Evolutionary conservation across 2,329 filamentous ascomycete species (phyloP), one percentile per base, ranked within the genome.

Genomic region (Trichoderma sp.): DNA sequence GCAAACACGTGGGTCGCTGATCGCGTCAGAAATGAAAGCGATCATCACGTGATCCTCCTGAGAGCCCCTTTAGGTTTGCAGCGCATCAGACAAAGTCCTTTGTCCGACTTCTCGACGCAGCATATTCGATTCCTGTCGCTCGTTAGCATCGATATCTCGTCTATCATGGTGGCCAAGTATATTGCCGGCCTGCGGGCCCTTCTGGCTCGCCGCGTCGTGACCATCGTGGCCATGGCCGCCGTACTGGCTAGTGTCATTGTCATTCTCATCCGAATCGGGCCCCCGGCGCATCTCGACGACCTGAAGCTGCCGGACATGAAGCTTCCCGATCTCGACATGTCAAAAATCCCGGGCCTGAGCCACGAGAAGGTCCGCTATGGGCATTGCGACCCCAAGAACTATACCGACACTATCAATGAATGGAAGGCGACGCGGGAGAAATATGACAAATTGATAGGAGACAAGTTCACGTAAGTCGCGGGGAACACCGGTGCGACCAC

Each of bases 371-470:
- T 21, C 5, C 53, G 52, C 21, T 52, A 49, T 52, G 63, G 43
- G 10, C 59, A 43, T 43, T 70, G 69, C 60, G 60, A 69, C 19
- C 24, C 33, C 13, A 37, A n/a, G 35, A 70, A 70, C 55, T 33
- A 65, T 27, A 70, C 66, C 43, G 58, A 64, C 16, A 40, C 55
- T 4, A 33, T 69, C 40, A 55, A 70, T 31, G 56, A 43, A 37
- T 70, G 58, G 59, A 69, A 64, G 31, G 55, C 35, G 75, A 0
- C 69, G 14, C 37, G 43, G 43, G 21, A 69, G 24, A 83, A 81
- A 13, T 81, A 83, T 80, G 81, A 85, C 64, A 85, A 78, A 5
- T 27, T 72, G 49, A 65, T 64, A 13, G 73, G 71, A 13, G 75
- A 76, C 70, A 75, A 74, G 72, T 76, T 76, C 69, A 76, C 75